Conservation (phyloP, 192 early-diverging fungal species). For the Coemansia sp. region DNA sequence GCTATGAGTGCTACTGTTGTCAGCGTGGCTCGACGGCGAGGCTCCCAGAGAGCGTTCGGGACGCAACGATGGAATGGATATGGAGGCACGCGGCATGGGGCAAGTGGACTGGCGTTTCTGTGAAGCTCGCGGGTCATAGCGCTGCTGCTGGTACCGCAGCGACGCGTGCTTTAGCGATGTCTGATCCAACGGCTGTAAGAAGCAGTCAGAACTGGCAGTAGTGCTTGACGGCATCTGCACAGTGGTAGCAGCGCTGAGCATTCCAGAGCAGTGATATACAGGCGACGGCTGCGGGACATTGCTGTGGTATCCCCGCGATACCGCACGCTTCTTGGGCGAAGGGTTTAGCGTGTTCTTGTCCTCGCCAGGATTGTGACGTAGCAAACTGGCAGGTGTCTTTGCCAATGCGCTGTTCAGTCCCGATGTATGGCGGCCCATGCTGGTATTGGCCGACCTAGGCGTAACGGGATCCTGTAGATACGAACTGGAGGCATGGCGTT, state of each 20-base stretch:
- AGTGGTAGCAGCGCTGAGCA: constrained; percentile 9
- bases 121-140: constrained; percentile 33
- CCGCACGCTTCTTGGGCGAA: constrained; percentile 53
- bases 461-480: background rate
- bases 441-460: background rate
- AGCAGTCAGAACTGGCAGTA: constrained; percentile 30
- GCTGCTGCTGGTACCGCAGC: constrained; percentile 46
- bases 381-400: constrained; percentile 27
- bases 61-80: constrained; percentile 46
- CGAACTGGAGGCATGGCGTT: constrained; percentile 4
- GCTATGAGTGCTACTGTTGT: background rate
- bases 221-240: constrained; percentile 14
- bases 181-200: constrained; percentile 45
- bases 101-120: background rate
- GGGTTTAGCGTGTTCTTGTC: constrained; percentile 33
- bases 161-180: constrained; percentile 29
- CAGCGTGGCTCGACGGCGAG: background rate
- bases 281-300: constrained; percentile 51
- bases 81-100: constrained; percentile 15
- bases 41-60: background rate
- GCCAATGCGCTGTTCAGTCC: background rate
- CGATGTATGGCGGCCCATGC: constrained; percentile 7
- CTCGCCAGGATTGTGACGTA: constrained; percentile 30
- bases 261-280: constrained; percentile 20
- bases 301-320: constrained; percentile 40